Evolutionary conservation across 2,329 filamentous ascomycete genomes (phyloP).

Genomic region (Colletotrichum australisinense): DNA sequence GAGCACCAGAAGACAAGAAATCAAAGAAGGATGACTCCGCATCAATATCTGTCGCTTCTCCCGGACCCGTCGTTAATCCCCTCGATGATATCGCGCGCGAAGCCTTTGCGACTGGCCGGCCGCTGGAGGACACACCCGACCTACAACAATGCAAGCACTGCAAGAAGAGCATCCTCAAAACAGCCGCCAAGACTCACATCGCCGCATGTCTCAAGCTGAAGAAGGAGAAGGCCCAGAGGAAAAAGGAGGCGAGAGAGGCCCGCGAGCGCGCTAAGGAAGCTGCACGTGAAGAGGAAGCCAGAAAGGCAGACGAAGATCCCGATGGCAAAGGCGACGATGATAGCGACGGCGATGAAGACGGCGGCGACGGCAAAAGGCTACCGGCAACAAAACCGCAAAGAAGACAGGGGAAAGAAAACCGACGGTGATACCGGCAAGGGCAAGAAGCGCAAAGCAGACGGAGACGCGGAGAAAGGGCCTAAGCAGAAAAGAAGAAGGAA

Average conservation of each 20-base stretch:
- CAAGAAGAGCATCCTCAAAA: constrained; percentile 86
- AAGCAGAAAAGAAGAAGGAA: constrained; percentile 97
- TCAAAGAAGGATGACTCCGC: constrained; percentile 56
- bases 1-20: constrained; percentile 64
- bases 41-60: constrained; percentile 54
- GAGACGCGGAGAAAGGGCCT: constrained; percentile 81
- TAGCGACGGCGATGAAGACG: constrained; percentile 57
- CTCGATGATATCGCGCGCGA: constrained; percentile 82
- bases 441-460: constrained; percentile 83
- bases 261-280: constrained; percentile 73
- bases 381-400: constrained; percentile 60
- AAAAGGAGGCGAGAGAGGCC: constrained; percentile 80
- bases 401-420: constrained; percentile 75
- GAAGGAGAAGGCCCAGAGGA: constrained; percentile 81
- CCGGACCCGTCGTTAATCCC: constrained; percentile 70
- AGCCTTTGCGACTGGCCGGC: constrained; percentile 84
- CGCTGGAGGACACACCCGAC: constrained; percentile 83
- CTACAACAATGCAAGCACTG: constrained; percentile 92
- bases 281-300: constrained; percentile 67
- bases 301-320: constrained; percentile 61
- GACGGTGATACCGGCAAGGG: constrained; percentile 71
- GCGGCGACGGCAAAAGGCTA: constrained; percentile 54
- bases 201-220: constrained; percentile 86
- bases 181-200: constrained; percentile 82
- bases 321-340: constrained; percentile 64